phyloP scores from a whole-genome alignment of 768 basidiomycete species.

The Amanita pseudoporphyria region DNA sequence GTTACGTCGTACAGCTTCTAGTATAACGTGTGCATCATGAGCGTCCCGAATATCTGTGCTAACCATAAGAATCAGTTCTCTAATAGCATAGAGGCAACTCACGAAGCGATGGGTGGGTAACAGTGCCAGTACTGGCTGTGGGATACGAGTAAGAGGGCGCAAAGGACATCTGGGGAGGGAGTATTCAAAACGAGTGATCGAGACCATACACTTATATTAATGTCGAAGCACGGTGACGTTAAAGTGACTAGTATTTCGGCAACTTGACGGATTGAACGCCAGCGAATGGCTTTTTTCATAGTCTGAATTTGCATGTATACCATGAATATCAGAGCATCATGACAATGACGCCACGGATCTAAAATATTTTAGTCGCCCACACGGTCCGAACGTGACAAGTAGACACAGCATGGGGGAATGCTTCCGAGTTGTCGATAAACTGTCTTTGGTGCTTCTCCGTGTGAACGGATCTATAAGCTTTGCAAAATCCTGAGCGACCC shows the following conservation, averaged over 20 bases:
- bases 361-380: conserved; percentile 1
- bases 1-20: conserved; percentile 68
- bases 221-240: conserved; percentile 18
- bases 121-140: conserved; percentile 19
- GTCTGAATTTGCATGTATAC: conserved; percentile 8
- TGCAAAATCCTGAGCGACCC: not conserved
- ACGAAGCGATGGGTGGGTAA: conserved; percentile 44
- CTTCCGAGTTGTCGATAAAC: conserved; percentile 1
- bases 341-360: conserved; percentile 6
- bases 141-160: conserved; percentile 13
- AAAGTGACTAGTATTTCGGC: conserved; percentile 26
- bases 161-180: conserved; percentile 15
- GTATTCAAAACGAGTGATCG: conserved; percentile 10
- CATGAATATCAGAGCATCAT: conserved; percentile 11
- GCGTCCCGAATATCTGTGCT: conserved; percentile 64
- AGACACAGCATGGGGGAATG: conserved; percentile 2
- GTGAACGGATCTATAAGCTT: conserved; percentile 2
- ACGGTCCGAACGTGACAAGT: conserved; percentile 3
- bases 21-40: conserved; percentile 65
- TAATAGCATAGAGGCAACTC: conserved; percentile 11
- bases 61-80: not conserved
- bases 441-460: conserved; percentile 3
- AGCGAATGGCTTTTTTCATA: conserved; percentile 3
- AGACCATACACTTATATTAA: conserved; percentile 15
- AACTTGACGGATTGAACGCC: conserved; percentile 28